A percentile compares a stretch with the other conserved stretches of the same genome.
These are phyloP conservation scores for Pachysolen tannophilus DNA, from an alignment of 805 yeast species.

Conservation along the genomic window DNA sequence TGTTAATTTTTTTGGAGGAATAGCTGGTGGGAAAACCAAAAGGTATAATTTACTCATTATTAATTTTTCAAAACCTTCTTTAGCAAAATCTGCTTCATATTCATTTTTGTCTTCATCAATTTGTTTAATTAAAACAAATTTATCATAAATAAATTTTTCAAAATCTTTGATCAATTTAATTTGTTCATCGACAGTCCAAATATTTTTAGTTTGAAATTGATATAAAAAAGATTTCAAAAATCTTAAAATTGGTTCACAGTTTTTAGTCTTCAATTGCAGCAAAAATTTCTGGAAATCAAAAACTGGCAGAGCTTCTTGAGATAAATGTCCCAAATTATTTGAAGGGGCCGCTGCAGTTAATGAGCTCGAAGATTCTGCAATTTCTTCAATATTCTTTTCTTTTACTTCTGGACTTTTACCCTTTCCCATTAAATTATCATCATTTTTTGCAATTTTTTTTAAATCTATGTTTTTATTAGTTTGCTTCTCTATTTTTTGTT, in stretches of 20 bases:
- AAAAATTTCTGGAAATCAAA: constrained; percentile 85
- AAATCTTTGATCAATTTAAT: constrained; percentile 72
- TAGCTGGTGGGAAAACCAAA: constrained; percentile 69
- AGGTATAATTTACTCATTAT: constrained; percentile 81
- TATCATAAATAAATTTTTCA: constrained; percentile 58
- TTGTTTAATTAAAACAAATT: constrained; percentile 59
- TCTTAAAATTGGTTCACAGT: constrained; percentile 83
- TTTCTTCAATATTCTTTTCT: not conserved
- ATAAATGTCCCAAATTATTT: not conserved
- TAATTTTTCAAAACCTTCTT: constrained; percentile 89
- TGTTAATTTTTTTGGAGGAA: constrained; percentile 33
- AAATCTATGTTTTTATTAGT: not conserved
- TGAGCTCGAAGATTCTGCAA: not conserved
- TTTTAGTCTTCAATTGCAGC: constrained; percentile 56
- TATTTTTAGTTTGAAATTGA: constrained; percentile 59
- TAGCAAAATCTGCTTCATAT: constrained; percentile 57
- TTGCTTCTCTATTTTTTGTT: too few species aligned
- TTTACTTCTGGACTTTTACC: not conserved
- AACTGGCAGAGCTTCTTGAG: constrained; percentile 14
- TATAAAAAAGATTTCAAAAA: constrained; percentile 78
- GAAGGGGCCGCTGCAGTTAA: not conserved
- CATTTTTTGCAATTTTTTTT: not conserved
- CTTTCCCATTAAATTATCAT: not conserved
- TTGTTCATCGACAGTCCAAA: constrained; percentile 79
- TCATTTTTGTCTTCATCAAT: constrained; percentile 56